Evolutionary conservation across 2,329 filamentous ascomycete genomes (phyloP).

Genomic region (Diaporthe amygdali): DNA sequence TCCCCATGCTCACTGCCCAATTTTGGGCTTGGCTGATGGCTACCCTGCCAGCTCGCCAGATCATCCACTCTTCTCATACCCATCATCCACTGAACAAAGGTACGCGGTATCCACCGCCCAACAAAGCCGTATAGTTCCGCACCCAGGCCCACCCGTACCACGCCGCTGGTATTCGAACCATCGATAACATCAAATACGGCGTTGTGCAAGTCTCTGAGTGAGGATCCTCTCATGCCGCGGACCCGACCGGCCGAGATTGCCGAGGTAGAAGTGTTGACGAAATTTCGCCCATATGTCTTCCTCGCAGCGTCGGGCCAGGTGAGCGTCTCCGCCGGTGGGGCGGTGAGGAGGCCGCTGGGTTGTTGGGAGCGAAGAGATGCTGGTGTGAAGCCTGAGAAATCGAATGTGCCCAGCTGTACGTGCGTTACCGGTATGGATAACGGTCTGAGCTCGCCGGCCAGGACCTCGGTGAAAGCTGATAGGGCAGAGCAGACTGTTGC

Average conservation of each 20-base stretch:
- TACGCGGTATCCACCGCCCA: conserved; percentile 77
- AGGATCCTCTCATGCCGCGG: conserved; percentile 70
- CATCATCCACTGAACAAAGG: conserved; percentile 92
- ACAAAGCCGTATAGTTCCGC: conserved; percentile 85
- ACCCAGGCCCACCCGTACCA: conserved; percentile 83
- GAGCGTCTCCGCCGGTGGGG: conserved; percentile 58
- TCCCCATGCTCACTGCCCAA: conserved; percentile 36
- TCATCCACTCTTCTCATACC: conserved; percentile 71
- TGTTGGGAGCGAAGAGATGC: conserved; percentile 38
- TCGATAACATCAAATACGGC: conserved; percentile 90
- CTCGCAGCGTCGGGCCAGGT: conserved; percentile 68
- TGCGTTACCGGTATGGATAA: conserved; percentile 82
- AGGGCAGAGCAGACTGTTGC: conserved; percentile 85
- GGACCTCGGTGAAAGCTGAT: conserved; percentile 81
- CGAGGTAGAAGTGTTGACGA: conserved; percentile 58
- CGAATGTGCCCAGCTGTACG: conserved; percentile 89
- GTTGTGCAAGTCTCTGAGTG: conserved; percentile 80
- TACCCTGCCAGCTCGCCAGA: conserved; percentile 58
- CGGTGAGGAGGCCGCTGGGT: conserved; percentile 42
- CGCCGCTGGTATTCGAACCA: conserved; percentile 61
- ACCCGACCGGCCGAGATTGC: conserved; percentile 62
- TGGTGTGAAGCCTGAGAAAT: conserved; percentile 72
- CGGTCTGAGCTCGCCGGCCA: conserved; percentile 79
- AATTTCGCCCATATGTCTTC: conserved; percentile 67
- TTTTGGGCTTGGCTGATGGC: conserved; percentile 31